Evolutionary conservation across 164 flowering plant genomes (phyloP), one percentile per base, ranked within the genome.

Genomic region (Cinnamomum chago): DNA sequence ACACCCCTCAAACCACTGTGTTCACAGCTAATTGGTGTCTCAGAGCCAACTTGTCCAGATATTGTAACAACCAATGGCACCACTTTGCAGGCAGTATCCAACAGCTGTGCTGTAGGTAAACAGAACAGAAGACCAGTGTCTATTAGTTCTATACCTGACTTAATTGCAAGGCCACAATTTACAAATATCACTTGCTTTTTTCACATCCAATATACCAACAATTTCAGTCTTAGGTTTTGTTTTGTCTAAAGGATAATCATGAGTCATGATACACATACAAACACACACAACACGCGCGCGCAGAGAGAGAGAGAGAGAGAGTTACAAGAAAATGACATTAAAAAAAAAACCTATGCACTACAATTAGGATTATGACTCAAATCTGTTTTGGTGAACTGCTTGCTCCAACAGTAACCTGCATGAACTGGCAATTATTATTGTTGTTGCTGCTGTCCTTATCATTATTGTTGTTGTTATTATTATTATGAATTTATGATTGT

Each of bases 11-110:
- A 66, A 67, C 98, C 96, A 81, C 98, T 96, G 78, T 86, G 79
- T 74, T 91, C 89, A 70, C 97, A 94, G 12, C 73, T 87, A 74
- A 96, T 94, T 40, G 99, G 97, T 40, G 92, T 81, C 2, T 96
- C 99, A 28, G 98, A 88, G 65, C 97, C 84, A 76, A 96, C 98
- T 85, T 92, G 88, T 74, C 99, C 99, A 75, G 95, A 91, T 50
- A 92, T 78, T 6, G 97, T 77, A 70, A 96, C 99, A 68, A 94
- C 88, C 80, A 94, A 66, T 22, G 99, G 99, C 72, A 91, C 79
- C 23, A 92, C 88, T 82, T 90, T 88, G 80, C 84, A 78, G 74
- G 91, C 97, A 67, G 87, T 81, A 67, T 94, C 99, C 70, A 96
- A 82, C 10, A 92, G 79, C 62, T 84, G 86, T 15, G 97, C 99